Evolutionary conservation across 331 rosid species (phyloP).

Genomic region (Dryas integrifolia): DNA sequence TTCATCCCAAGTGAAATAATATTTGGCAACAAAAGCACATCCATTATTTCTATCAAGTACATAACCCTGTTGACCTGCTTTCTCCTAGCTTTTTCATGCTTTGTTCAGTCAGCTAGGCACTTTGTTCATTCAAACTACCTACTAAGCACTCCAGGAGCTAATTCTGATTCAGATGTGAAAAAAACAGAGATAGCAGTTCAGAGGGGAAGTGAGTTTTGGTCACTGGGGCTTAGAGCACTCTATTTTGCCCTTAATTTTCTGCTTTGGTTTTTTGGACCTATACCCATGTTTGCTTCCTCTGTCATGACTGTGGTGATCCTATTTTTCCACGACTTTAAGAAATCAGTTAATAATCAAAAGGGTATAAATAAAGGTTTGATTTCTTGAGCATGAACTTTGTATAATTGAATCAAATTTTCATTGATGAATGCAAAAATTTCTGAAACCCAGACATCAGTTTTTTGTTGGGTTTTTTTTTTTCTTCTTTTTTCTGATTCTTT

Average conservation of each 20-base stretch:
- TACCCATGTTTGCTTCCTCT: constrained; percentile 61
- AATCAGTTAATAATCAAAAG: constrained; percentile 12
- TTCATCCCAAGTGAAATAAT: constrained; percentile 41
- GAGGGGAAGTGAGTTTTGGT: constrained; percentile 69
- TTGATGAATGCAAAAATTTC: neutral
- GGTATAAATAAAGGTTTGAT: neutral
- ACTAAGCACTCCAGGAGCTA: constrained; percentile 52
- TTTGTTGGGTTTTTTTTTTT: neutral
- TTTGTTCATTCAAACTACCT: constrained; percentile 69
- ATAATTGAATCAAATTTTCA: neutral
- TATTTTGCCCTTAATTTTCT: constrained; percentile 64
- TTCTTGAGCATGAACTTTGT: constrained; percentile 1
- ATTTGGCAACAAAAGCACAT: constrained; percentile 54
- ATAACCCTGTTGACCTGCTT: constrained; percentile 50
- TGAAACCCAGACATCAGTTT: no score
- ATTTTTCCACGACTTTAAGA: constrained; percentile 46
- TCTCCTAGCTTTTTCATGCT: constrained; percentile 68
- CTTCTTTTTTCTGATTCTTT: neutral
- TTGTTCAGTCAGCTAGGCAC: constrained; percentile 61
- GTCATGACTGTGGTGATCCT: constrained; percentile 44
- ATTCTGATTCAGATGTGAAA: constrained; percentile 15
- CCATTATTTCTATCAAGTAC: constrained; percentile 50
- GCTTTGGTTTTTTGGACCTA: constrained; percentile 75
- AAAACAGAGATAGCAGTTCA: constrained; percentile 49
- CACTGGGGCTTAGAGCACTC: constrained; percentile 65